Conservation (phyloP, 2,329 filamentous ascomycete genomes). For the Fusarium bulbicola region DNA sequence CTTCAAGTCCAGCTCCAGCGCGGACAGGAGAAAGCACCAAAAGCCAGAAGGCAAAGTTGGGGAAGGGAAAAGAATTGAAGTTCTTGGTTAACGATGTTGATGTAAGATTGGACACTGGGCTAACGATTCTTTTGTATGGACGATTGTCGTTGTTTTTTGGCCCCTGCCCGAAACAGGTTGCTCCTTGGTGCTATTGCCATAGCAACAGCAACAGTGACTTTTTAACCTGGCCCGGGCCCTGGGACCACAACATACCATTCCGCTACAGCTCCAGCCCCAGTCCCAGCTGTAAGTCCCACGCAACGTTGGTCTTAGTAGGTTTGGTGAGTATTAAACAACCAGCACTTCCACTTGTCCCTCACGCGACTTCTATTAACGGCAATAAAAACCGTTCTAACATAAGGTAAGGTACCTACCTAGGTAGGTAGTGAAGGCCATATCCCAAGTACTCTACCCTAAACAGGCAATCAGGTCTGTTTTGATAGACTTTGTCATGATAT, state of each 20-base stretch:
- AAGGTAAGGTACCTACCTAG: not conserved
- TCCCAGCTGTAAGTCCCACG: not conserved
- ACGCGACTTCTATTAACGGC: not conserved
- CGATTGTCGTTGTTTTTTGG: constrained; percentile 24
- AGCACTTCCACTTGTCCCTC: not conserved
- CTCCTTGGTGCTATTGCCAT: constrained; percentile 27
- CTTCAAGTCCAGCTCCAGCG: constrained; percentile 25
- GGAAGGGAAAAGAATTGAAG: constrained; percentile 32
- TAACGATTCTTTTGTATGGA: constrained; percentile 28
- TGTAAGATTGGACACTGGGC: constrained; percentile 24
- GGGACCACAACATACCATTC: constrained; percentile 21
- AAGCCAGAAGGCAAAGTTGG: constrained; percentile 19
- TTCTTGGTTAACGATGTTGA: constrained; percentile 35
- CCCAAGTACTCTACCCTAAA: not conserved
- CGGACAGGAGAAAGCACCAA: constrained; percentile 34
- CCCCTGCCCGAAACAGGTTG: constrained; percentile 40
- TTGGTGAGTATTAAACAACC: not conserved
- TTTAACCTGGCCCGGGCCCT: not conserved
- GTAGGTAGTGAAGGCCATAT: not conserved
- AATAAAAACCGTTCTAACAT: not conserved
- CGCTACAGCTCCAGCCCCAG: not conserved
- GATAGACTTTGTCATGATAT: not conserved
- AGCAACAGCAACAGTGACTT: constrained; percentile 32
- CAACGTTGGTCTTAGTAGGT: not conserved
- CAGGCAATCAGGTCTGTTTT: not conserved